Evolutionary conservation across 441 rosid genomes (phyloP), one percentile per base, ranked within the genome.

Genomic region (Melastoma candidum): DNA sequence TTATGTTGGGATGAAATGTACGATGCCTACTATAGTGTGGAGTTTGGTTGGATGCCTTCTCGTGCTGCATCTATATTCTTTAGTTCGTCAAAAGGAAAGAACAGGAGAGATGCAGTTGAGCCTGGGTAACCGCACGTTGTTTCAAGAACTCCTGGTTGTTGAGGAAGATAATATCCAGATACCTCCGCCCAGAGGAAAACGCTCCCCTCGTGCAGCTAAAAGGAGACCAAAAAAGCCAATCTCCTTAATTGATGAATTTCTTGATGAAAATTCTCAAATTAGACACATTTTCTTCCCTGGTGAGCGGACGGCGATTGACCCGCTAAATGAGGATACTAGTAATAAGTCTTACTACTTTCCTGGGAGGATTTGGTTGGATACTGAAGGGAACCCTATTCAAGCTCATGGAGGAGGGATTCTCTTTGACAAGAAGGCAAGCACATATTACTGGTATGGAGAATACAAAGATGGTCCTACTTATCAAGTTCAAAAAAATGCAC

Each of bases 401-500:
- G 96, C 96, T 29, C 98, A 92, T 67, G 98, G 96, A 49, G 96
- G 94, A 26, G 90, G 89, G 54, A 68, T 87, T 54, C 51, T 92
- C 7, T 77, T 67, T 27, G 94, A 92, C 47, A 77, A 74, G 53
- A 73, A 50, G 39, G 85, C 90, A 1, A 61, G 54, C 39, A 85
- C 72, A 1, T 82, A 92, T 68, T 92, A 77, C 60, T 92, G 96
- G 96, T 92, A 92, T 63, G 98, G 94, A 51, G 96, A 87, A 69
- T 92, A 82, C 65, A 87, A 92, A 74, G 94, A 92, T 65, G 96
- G 96, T 59, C 94, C 87, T 3, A 87, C 96, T 36, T 92, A 85
- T 61, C 87, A 67, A 62, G 76, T 87, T 52, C 92, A 84, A 65
- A 84, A 79, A 57, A 85, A 71, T 58, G 98, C 84, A 50, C 75